These are phyloP conservation scores for Populus deltoides DNA, from an alignment of 345 rosid genomes.

Conservation along the genomic window DNA sequence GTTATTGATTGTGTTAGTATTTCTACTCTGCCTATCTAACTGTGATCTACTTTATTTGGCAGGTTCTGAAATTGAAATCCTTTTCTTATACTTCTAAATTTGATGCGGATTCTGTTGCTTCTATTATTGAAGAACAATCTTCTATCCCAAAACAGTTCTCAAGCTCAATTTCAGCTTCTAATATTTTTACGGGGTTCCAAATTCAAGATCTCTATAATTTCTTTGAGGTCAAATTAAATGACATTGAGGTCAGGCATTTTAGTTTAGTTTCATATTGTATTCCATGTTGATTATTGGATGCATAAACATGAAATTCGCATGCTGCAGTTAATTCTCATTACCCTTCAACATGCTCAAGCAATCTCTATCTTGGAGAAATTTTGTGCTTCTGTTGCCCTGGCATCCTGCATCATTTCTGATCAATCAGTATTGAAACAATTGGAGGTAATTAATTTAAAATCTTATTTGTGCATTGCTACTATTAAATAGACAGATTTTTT, in stretches of 20 bases:
- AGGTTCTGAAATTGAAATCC: slow-evolving; percentile 55
- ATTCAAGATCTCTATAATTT: slow-evolving; percentile 54
- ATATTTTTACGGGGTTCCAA: slow-evolving; percentile 29
- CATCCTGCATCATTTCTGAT: slow-evolving; percentile 59
- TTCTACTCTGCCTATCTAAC: slow-evolving; percentile 6
- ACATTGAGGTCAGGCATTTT: slow-evolving; percentile 52
- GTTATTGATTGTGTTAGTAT: background rate
- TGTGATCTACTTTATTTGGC: slow-evolving; percentile 23
- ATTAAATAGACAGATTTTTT: background rate
- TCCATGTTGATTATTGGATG: slow-evolving; percentile 4
- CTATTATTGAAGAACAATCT: slow-evolving; percentile 34
- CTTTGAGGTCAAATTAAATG: slow-evolving; percentile 51
- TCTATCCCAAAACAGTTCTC: slow-evolving; percentile 29
- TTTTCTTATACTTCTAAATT: slow-evolving; percentile 39
- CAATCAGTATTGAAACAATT: slow-evolving; percentile 60
- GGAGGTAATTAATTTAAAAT: slow-evolving; percentile 52
- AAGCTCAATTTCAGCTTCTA: slow-evolving; percentile 24
- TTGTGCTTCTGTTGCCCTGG: slow-evolving; percentile 42
- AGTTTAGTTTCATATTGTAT: slow-evolving; percentile 6
- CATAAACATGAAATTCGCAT: slow-evolving; percentile 21
- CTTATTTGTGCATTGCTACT: background rate
- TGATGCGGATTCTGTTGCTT: slow-evolving; percentile 32
- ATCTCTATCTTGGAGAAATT: slow-evolving; percentile 55
- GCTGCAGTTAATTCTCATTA: slow-evolving; percentile 56
- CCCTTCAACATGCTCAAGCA: slow-evolving; percentile 35